Evolutionary conservation across 805 yeast genomes (phyloP).

Genomic region (Yarrowia sp.): DNA sequence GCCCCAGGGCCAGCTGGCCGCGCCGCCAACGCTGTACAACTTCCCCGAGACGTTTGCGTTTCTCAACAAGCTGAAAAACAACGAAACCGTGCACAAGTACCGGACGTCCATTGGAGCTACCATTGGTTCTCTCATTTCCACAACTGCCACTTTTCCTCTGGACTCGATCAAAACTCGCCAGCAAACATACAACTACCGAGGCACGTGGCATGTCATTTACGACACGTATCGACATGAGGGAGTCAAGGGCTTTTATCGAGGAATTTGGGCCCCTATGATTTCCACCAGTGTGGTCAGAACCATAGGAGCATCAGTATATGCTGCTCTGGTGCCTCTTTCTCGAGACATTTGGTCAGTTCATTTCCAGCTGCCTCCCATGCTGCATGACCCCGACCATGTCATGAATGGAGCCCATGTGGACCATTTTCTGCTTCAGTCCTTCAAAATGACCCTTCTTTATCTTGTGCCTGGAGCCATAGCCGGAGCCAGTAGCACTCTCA

Average conservation of each 20-base stretch:
- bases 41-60: not conserved
- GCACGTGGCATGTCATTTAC: conserved; percentile 54
- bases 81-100: conserved; percentile 35
- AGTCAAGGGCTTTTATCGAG: conserved; percentile 65
- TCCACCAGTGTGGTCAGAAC: conserved; percentile 62
- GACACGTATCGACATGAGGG: conserved; percentile 63
- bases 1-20: conserved; percentile 15
- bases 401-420: conserved; percentile 12
- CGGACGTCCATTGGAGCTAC: conserved; percentile 60
- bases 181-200: conserved; percentile 68
- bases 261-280: conserved; percentile 68
- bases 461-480: conserved; percentile 57
- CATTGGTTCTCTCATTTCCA: conserved; percentile 58
- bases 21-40: conserved; percentile 1
- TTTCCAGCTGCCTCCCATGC: conserved; percentile 27
- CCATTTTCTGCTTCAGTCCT: conserved; percentile 14
- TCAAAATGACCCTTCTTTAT: conserved; percentile 31
- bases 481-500: conserved; percentile 51
- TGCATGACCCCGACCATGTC: conserved; percentile 13
- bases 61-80: conserved; percentile 6
- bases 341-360: conserved; percentile 28
- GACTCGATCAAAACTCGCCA: conserved; percentile 84
- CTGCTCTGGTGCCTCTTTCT: conserved; percentile 46
- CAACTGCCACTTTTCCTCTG: conserved; percentile 74
- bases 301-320: conserved; percentile 60